phyloP scores from a whole-genome alignment of 192 early-diverging fungal species.

The Neocallimastix lanati region DNA sequence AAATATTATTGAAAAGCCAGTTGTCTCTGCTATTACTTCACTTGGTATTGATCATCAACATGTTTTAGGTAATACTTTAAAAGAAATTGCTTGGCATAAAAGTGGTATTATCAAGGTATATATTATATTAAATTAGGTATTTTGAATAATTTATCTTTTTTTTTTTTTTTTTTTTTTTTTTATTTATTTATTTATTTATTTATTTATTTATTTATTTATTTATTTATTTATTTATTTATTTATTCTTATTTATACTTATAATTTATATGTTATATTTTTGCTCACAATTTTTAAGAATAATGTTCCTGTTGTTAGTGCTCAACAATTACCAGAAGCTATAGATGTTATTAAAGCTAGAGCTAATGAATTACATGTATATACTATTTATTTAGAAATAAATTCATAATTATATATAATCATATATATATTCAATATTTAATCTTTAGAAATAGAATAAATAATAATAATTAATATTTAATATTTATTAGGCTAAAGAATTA shows the following conservation, averaged over 20 bases:
- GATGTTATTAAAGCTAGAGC: conserved; percentile 48
- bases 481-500: not conserved
- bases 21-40: conserved; percentile 63
- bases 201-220: too few relatives aligned
- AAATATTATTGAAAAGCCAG: conserved; percentile 49
- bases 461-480: too few relatives aligned
- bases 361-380: conserved; percentile 44
- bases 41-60: conserved; percentile 59
- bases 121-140: too few relatives aligned
- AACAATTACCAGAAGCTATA: conserved; percentile 50
- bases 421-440: too few relatives aligned
- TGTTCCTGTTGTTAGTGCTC: conserved; percentile 51
- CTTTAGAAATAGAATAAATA: too few relatives aligned
- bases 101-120: conserved; percentile 63
- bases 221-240: not conserved
- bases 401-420: too few relatives aligned
- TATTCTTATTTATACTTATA: conserved; percentile 5
- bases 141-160: too few relatives aligned
- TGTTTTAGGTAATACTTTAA: conserved; percentile 51
- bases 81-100: conserved; percentile 67
- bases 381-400: too few relatives aligned
- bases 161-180: too few relatives aligned
- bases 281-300: conserved; percentile 14
- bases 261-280: too few relatives aligned
- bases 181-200: too few relatives aligned